Percentiles rank a stretch among this genome's conserved stretches.
Conservation (phyloP, 1,284 basidiomycete species). For the Boletellus dicymbophilus region DNA sequence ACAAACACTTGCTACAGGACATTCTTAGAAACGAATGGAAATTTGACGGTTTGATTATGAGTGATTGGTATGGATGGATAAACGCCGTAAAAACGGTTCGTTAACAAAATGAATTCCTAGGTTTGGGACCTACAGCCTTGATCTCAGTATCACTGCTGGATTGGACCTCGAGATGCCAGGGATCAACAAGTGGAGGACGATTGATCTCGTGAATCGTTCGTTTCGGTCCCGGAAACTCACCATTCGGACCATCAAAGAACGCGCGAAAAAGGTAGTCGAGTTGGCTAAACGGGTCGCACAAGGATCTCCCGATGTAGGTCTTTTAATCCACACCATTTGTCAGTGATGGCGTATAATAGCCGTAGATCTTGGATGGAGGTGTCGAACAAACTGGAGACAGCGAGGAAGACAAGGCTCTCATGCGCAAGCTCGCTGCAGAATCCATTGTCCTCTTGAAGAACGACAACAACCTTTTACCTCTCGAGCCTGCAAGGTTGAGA, state of each 20-base stretch:
- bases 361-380: constrained; percentile 66
- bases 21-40: constrained; percentile 79
- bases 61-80: constrained; percentile 63
- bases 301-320: constrained; percentile 57
- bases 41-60: constrained; percentile 73
- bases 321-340: neutral
- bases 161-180: constrained; percentile 84
- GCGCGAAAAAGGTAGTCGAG: constrained; percentile 66
- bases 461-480: constrained; percentile 57
- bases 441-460: constrained; percentile 80
- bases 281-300: constrained; percentile 64
- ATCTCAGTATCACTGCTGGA: constrained; percentile 68
- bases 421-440: constrained; percentile 63
- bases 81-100: too few species aligned
- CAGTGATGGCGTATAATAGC: neutral
- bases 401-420: constrained; percentile 58
- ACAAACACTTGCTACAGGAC: constrained; percentile 57
- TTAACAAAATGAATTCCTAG: constrained; percentile 28
- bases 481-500: constrained; percentile 52
- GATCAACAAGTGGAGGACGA: constrained; percentile 66
- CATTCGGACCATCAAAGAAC: constrained; percentile 63
- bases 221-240: constrained; percentile 67
- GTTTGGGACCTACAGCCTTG: constrained; percentile 72
- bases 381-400: constrained; percentile 64
- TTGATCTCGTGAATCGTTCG: constrained; percentile 64